phyloP scores from a whole-genome alignment of 164 flowering plant species.

The Chloranthus sessilifolius region DNA sequence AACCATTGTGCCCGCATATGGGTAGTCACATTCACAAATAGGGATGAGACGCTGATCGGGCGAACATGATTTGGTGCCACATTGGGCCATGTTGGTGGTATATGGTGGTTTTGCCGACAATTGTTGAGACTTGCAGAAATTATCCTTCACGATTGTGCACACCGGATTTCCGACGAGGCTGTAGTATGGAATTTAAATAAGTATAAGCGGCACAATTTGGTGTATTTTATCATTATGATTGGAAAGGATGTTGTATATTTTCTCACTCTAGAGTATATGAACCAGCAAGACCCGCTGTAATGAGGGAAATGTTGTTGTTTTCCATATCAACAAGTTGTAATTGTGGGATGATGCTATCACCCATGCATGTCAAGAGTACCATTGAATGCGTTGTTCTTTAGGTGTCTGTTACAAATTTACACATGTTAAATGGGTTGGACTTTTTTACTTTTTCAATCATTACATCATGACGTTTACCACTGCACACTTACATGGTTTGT shows the following conservation, averaged over 20 bases:
- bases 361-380: constrained; percentile 49
- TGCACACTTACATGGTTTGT: constrained; percentile 65
- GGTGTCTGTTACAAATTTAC: constrained; percentile 47
- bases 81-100: constrained; percentile 62
- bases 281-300: constrained; percentile 39
- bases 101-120: constrained; percentile 27
- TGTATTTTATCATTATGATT: not conserved
- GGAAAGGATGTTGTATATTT: not conserved
- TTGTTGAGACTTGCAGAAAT: constrained; percentile 55
- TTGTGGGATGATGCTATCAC: constrained; percentile 44
- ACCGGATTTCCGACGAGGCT: constrained; percentile 81
- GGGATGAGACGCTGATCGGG: constrained; percentile 54
- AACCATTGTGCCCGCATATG: constrained; percentile 70
- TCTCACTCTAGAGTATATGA: constrained; percentile 58
- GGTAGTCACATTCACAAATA: constrained; percentile 77
- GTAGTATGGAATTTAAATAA: not conserved
- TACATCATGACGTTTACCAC: not conserved
- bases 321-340: constrained; percentile 71
- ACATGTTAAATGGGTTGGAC: not conserved
- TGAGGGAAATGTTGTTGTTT: constrained; percentile 51
- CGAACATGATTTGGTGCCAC: constrained; percentile 48
- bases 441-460: not conserved
- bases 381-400: constrained; percentile 63
- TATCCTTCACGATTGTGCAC: constrained; percentile 37
- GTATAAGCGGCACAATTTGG: not conserved